Conservation (phyloP, 2,329 filamentous ascomycete genomes). For the Aspergillus sp. region DNA sequence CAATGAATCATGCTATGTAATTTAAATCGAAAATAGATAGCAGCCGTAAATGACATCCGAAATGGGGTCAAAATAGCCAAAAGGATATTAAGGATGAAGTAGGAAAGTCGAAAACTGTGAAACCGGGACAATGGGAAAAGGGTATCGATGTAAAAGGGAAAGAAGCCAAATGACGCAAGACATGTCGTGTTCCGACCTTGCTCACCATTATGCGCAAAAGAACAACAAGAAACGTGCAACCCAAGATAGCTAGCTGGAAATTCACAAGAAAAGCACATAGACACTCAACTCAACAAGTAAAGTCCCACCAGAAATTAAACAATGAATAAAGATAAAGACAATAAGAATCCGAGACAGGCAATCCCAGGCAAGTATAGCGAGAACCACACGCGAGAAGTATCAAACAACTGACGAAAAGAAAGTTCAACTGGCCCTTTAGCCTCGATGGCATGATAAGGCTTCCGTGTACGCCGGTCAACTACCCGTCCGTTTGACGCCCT, state of each 20-base stretch:
- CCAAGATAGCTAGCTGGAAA: neutral
- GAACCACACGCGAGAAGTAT: conserved; percentile 9
- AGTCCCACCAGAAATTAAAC: conserved; percentile 8
- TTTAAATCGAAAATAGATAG: neutral
- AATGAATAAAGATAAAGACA: neutral
- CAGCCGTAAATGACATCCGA: conserved; percentile 4
- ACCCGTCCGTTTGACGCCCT: conserved; percentile 30
- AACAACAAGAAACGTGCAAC: conserved; percentile 10
- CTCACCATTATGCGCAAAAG: conserved; percentile 4
- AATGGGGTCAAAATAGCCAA: neutral
- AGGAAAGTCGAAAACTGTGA: conserved; percentile 10
- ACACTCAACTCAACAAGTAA: conserved; percentile 24
- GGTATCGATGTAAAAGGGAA: conserved; percentile 36
- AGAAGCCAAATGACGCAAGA: conserved; percentile 18
- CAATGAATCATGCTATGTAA: neutral
- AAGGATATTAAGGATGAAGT: neutral
- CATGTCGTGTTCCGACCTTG: conserved; percentile 8
- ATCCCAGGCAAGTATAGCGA: conserved; percentile 5
- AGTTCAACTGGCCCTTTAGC: conserved; percentile 26
- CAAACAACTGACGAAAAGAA: conserved; percentile 1
- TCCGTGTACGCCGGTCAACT: conserved; percentile 49
- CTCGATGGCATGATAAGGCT: conserved; percentile 27
- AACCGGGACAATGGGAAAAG: conserved; percentile 27
- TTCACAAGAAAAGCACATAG: neutral
- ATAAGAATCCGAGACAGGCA: conserved; percentile 11